phyloP scores from a whole-genome alignment of 1,284 basidiomycete genomes.

The Pseudozyma pruni region DNA sequence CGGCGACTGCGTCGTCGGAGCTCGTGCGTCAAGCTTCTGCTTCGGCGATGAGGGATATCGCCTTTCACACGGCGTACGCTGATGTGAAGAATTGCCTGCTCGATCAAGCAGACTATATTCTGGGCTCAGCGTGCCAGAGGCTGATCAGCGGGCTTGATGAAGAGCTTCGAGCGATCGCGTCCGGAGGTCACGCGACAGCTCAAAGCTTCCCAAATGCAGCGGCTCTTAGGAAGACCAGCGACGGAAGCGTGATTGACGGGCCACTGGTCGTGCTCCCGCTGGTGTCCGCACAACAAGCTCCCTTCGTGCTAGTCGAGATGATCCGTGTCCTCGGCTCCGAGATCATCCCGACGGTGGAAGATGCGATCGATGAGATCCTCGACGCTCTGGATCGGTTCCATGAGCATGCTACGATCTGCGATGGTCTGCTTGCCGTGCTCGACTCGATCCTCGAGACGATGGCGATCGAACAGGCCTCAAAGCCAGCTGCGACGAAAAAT shows the following conservation, averaged over 20 bases:
- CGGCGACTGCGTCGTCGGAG: slow-evolving; percentile 12
- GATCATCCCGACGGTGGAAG: slow-evolving; percentile 61
- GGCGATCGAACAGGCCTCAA: slow-evolving; percentile 28
- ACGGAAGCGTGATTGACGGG: too few relatives aligned
- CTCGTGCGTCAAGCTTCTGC: slow-evolving; percentile 22
- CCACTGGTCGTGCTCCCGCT: slow-evolving; percentile 31
- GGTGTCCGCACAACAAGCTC: slow-evolving; percentile 57
- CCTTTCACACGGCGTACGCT: slow-evolving; percentile 57
- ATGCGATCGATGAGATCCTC: slow-evolving; percentile 65
- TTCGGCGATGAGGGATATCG: slow-evolving; percentile 41
- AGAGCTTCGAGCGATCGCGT: slow-evolving; percentile 29
- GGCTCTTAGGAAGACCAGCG: background rate
- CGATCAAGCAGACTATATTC: slow-evolving; percentile 64
- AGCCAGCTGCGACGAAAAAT: background rate
- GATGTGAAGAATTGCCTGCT: slow-evolving; percentile 52
- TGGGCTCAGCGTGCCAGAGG: slow-evolving; percentile 61
- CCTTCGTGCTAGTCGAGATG: slow-evolving; percentile 65
- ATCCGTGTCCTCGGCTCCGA: slow-evolving; percentile 61
- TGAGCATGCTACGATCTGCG: slow-evolving; percentile 49
- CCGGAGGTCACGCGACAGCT: background rate
- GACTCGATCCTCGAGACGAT: slow-evolving; percentile 55
- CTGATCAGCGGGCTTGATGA: slow-evolving; percentile 46
- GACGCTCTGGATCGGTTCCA: slow-evolving; percentile 66
- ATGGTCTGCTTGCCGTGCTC: slow-evolving; percentile 58
- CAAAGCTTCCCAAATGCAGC: background rate